Percentiles rank a stretch among this genome's conserved stretches.
These are phyloP conservation scores for Corylus heterophylla DNA, from an alignment of 306 rosid species.

Conservation along the genomic window DNA sequence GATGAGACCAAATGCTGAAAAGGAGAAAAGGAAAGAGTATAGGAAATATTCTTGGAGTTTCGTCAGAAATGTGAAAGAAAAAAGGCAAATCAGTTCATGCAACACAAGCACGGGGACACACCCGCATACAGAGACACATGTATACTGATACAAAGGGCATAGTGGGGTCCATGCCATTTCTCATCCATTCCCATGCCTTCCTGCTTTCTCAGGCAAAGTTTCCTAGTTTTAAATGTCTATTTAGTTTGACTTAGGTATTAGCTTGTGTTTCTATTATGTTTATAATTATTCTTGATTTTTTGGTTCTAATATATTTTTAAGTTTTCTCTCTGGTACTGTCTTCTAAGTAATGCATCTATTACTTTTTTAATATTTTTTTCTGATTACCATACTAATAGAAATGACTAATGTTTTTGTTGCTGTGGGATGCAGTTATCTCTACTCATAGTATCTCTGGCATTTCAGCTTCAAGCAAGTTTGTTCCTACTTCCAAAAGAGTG, in stretches of 20 bases:
- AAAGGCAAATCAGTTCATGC: not conserved
- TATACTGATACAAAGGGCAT: not conserved
- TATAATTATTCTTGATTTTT: not conserved
- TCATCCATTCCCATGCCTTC: not conserved
- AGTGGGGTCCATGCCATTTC: not conserved
- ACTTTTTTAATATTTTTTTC: not conserved
- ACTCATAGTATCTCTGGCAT: constrained; percentile 57
- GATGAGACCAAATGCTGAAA: too few species aligned
- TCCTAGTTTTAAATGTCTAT: not conserved
- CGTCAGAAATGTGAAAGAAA: not conserved
- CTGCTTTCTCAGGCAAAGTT: not conserved
- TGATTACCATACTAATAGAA: not conserved
- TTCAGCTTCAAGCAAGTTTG: constrained; percentile 59
- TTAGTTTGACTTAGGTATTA: not conserved
- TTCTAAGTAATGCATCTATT: not conserved
- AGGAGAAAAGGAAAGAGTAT: too few species aligned
- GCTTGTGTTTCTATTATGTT: not conserved
- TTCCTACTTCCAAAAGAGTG: constrained; percentile 63
- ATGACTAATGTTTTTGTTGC: constrained; percentile 27
- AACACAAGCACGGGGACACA: not conserved
- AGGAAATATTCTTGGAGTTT: not conserved
- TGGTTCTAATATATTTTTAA: not conserved
- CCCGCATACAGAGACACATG: not conserved
- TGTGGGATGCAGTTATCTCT: constrained; percentile 58
- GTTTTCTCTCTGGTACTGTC: not conserved